These are phyloP conservation scores for Ustulina deusta DNA, from an alignment of 2,329 filamentous ascomycete species.

Conservation along the genomic window DNA sequence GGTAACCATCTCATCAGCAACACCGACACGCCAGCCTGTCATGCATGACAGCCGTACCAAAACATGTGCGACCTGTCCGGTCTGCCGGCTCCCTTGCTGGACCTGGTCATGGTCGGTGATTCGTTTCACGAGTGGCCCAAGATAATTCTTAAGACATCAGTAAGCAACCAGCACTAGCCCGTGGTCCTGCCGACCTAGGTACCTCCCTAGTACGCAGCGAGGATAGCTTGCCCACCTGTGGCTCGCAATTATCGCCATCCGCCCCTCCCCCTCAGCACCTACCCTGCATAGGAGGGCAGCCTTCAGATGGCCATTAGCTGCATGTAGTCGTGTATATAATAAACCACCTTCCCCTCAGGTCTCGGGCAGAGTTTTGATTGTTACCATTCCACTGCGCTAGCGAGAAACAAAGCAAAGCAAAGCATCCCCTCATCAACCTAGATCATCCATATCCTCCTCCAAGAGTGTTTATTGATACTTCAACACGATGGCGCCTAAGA, in stretches of 20 bases:
- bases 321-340: conserved; percentile 28
- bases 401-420: conserved; percentile 15
- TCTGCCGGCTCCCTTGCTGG: conserved; percentile 7
- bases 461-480: neutral
- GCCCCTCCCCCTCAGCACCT: conserved; percentile 22
- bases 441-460: neutral
- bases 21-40: neutral
- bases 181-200: neutral
- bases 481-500: conserved; percentile 49
- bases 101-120: conserved; percentile 1
- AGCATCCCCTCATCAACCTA: neutral
- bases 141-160: conserved; percentile 35
- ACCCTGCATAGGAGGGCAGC: conserved; percentile 7
- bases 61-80: conserved; percentile 10
- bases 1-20: conserved; percentile 38
- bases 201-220: neutral
- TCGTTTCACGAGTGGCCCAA: conserved; percentile 18
- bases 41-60: neutral
- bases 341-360: conserved; percentile 23
- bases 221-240: neutral
- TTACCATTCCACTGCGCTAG: conserved; percentile 3
- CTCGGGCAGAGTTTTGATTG: neutral
- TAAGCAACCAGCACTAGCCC: conserved; percentile 25
- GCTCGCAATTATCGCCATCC: neutral
- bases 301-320: neutral